Conservation (phyloP, 345 rosid genomes). For the Hypericum perforatum region DNA sequence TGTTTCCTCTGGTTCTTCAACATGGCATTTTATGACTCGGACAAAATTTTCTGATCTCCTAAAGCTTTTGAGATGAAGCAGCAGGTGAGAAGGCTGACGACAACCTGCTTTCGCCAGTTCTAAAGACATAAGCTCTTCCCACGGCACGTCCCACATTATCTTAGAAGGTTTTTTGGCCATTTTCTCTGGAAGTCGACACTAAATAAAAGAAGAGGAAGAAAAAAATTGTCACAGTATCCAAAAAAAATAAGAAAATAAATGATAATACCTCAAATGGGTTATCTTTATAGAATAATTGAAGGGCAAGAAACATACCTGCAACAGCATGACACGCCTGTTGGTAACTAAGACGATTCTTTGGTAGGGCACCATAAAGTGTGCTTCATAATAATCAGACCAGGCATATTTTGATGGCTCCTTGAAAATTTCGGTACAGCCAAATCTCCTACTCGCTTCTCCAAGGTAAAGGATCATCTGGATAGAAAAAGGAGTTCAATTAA, state of each 20-base stretch:
- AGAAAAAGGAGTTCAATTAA: slow-evolving; percentile 14
- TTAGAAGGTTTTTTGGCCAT: slow-evolving; percentile 87
- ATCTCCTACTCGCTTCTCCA: slow-evolving; percentile 80
- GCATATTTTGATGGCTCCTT: slow-evolving; percentile 94
- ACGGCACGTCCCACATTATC: slow-evolving; percentile 94
- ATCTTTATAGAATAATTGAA: background rate
- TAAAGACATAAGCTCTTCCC: slow-evolving; percentile 91
- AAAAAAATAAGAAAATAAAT: background rate
- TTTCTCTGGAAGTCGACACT: slow-evolving; percentile 69
- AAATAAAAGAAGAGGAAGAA: slow-evolving; percentile 3
- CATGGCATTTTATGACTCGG: slow-evolving; percentile 68
- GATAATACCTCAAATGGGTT: background rate
- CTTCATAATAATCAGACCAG: slow-evolving; percentile 76
- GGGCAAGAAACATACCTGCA: slow-evolving; percentile 47
- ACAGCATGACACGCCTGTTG: slow-evolving; percentile 67
- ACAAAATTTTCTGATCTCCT: slow-evolving; percentile 82
- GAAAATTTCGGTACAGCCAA: slow-evolving; percentile 88
- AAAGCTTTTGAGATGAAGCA: slow-evolving; percentile 78
- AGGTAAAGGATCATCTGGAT: slow-evolving; percentile 81
- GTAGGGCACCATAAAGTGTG: slow-evolving; percentile 67
- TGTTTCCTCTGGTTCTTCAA: slow-evolving; percentile 44
- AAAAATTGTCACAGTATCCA: background rate
- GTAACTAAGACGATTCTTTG: slow-evolving; percentile 75
- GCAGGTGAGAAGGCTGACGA: slow-evolving; percentile 69
- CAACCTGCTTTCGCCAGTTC: slow-evolving; percentile 89